Conservation (phyloP, 2,329 filamentous ascomycete genomes). For the Fusarium haematococcum region DNA sequence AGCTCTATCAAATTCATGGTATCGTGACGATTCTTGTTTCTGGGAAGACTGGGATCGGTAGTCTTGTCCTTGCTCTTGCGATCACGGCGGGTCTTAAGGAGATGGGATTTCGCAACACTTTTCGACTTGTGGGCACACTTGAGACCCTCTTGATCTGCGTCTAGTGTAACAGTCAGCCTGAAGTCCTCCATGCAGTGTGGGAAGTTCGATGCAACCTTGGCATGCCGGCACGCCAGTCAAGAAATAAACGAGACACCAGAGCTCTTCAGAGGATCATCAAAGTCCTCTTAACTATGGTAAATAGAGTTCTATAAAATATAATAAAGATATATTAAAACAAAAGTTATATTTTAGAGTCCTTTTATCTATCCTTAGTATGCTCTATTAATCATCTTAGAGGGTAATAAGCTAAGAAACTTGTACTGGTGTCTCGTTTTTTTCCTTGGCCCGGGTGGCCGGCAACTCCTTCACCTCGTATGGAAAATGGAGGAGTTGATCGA, state of each 20-base stretch:
- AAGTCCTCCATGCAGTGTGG: neutral
- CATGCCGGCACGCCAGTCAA: neutral
- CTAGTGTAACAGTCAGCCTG: neutral
- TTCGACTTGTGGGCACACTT: neutral
- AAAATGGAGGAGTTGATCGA: neutral
- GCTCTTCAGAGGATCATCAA: too few species aligned
- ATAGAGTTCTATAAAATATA: too few species aligned
- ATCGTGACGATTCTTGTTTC: neutral
- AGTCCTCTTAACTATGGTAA: too few species aligned
- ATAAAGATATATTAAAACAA: too few species aligned
- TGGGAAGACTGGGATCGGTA: neutral
- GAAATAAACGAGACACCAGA: too few species aligned
- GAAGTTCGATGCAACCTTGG: neutral
- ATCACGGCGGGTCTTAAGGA: neutral
- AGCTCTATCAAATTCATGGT: neutral
- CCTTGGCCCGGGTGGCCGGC: neutral
- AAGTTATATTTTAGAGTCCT: too few species aligned
- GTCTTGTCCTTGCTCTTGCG: neutral
- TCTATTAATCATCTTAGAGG: too few species aligned
- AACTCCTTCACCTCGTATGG: neutral
- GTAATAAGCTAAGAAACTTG: too few species aligned
- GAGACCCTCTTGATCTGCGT: neutral
- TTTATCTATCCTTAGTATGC: too few species aligned
- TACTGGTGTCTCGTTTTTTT: too few species aligned
- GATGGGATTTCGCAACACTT: neutral